Percentiles rank a stretch among this genome's conserved stretches.
phyloP scores from a whole-genome alignment of 148 eudicot genomes.

The Spergularia marina region DNA sequence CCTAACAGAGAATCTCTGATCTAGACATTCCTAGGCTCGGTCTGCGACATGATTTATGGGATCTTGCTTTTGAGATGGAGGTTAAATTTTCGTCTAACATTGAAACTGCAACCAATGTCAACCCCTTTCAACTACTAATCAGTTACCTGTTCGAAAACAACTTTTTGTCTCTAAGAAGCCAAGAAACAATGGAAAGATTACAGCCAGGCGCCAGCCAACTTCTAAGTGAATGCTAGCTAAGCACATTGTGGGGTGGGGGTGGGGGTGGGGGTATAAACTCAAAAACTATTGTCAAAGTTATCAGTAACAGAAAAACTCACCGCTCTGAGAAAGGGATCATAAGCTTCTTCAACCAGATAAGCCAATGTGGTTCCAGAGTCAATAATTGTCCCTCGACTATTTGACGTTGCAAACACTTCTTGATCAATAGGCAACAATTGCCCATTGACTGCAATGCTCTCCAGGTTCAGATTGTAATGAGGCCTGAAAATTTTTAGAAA shows the following conservation, averaged over 20 bases:
- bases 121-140: no score
- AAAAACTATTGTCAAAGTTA: background rate
- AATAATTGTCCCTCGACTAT: constrained; percentile 72
- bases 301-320: constrained; percentile 44
- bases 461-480: constrained; percentile 75
- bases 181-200: background rate
- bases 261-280: no score
- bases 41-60: background rate
- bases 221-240: background rate
- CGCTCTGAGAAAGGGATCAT: constrained; percentile 71
- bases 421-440: constrained; percentile 67
- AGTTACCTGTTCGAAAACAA: no score
- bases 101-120: no score
- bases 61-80: background rate
- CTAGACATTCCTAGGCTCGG: background rate
- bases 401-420: constrained; percentile 71
- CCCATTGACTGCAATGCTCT: constrained; percentile 82
- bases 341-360: constrained; percentile 85
- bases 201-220: background rate
- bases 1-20: background rate
- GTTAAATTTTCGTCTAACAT: background rate
- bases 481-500: constrained; percentile 59
- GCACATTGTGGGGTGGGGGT: no score
- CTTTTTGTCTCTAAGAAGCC: background rate
- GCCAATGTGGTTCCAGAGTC: constrained; percentile 97